phyloP scores from a whole-genome alignment of 2,329 filamentous ascomycete species.

The Venturiaceae sp. region DNA sequence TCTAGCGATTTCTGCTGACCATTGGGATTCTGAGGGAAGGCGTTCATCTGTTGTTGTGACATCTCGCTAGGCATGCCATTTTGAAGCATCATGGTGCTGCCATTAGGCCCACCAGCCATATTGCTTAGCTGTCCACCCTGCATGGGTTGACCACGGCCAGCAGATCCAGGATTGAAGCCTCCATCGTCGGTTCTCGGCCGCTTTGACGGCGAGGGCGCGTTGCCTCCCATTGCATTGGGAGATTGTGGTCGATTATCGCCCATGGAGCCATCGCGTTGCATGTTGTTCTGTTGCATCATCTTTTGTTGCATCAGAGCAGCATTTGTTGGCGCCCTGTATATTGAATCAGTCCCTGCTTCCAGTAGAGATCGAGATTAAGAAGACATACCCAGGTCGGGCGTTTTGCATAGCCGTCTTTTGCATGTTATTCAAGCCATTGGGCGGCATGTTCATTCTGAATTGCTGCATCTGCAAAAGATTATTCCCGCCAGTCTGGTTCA shows the following conservation, averaged over 20 bases:
- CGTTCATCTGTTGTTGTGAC: slow-evolving; percentile 66
- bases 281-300: slow-evolving; percentile 52
- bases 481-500: neutral
- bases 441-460: slow-evolving; percentile 49
- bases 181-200: slow-evolving; percentile 67
- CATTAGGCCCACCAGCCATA: slow-evolving; percentile 39
- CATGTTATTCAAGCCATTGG: slow-evolving; percentile 42
- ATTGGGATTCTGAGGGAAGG: slow-evolving; percentile 41
- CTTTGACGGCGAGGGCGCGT: slow-evolving; percentile 87
- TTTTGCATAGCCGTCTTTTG: slow-evolving; percentile 47
- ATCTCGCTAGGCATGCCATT: slow-evolving; percentile 71
- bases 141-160: slow-evolving; percentile 64
- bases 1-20: slow-evolving; percentile 77
- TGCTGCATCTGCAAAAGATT: slow-evolving; percentile 34
- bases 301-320: slow-evolving; percentile 60
- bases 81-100: slow-evolving; percentile 51
- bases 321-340: neutral
- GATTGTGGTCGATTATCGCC: slow-evolving; percentile 71
- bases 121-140: slow-evolving; percentile 56
- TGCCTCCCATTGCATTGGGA: slow-evolving; percentile 66
- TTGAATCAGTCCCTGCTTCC: slow-evolving; percentile 27
- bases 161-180: slow-evolving; percentile 69
- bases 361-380: slow-evolving; percentile 5
- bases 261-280: slow-evolving; percentile 84
- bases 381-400: neutral